Conservation (phyloP, 2,329 filamentous ascomycete genomes). For the Penicillium sp. region DNA sequence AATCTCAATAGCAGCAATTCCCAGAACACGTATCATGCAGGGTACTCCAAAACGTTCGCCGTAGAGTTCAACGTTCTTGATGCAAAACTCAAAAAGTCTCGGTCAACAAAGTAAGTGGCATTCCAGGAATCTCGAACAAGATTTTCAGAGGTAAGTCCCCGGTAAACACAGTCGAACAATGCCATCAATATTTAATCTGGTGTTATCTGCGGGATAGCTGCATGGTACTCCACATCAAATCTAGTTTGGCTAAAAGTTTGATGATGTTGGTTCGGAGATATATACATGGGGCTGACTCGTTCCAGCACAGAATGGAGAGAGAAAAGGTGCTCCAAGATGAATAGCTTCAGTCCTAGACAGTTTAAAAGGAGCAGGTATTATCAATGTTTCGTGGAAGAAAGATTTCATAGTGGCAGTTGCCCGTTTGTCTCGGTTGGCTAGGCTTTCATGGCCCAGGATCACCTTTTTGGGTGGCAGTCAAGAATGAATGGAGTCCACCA, state of each 20-base stretch:
- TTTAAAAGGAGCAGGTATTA: slow-evolving; percentile 1
- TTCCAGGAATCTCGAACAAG: slow-evolving; percentile 1
- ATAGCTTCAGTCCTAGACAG: background rate
- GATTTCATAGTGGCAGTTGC: background rate
- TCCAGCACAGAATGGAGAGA: background rate
- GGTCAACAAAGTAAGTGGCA: slow-evolving; percentile 1
- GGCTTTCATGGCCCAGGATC: slow-evolving; percentile 2
- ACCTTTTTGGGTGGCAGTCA: slow-evolving; percentile 1
- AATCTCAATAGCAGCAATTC: background rate
- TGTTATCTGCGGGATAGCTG: background rate
- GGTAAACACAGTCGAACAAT: slow-evolving; percentile 3
- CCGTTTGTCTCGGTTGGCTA: slow-evolving; percentile 1
- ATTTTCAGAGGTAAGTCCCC: slow-evolving; percentile 5
- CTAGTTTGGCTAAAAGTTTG: slow-evolving; percentile 1
- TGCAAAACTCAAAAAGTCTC: slow-evolving; percentile 3
- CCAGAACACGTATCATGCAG: background rate
- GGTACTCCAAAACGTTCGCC: slow-evolving; percentile 3
- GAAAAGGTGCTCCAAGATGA: slow-evolving; percentile 1
- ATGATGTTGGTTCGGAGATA: slow-evolving; percentile 2
- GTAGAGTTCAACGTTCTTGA: slow-evolving; percentile 3
- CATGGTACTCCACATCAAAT: slow-evolving; percentile 1
- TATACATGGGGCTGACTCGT: background rate
- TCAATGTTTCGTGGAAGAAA: too few relatives aligned
- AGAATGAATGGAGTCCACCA: slow-evolving; percentile 1
- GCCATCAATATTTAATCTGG: too few relatives aligned